Percentiles rank a stretch among this genome's conserved stretches.
phyloP scores from a whole-genome alignment of 2,329 filamentous ascomycete species.

The Lachnum nothofagi region DNA sequence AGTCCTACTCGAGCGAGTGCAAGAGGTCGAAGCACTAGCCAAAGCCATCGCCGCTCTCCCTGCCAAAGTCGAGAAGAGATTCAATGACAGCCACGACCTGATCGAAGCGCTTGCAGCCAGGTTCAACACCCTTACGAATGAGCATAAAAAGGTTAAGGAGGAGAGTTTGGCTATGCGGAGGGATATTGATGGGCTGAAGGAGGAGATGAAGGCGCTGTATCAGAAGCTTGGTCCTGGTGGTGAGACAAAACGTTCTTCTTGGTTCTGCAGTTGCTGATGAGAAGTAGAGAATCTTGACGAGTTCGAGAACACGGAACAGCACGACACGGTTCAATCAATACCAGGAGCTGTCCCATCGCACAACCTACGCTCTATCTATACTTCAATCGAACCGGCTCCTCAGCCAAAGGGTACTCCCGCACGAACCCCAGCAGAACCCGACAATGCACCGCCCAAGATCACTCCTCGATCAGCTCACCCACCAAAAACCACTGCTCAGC shows the following conservation, averaged over 20 bases:
- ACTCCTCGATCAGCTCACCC: too few relatives aligned
- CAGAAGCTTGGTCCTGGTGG: background rate
- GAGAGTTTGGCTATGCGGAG: background rate
- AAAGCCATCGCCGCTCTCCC: constrained; percentile 4
- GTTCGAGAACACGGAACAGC: too few relatives aligned
- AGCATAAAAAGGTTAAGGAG: background rate
- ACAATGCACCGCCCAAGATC: too few relatives aligned
- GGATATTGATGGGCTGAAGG: background rate
- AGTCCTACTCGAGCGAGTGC: constrained; percentile 17
- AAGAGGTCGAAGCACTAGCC: constrained; percentile 11
- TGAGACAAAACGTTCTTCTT: too few relatives aligned
- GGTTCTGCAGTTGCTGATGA: too few relatives aligned
- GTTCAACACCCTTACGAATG: background rate
- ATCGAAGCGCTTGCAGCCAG: background rate
- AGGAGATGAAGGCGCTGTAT: background rate
- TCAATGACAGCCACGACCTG: constrained; percentile 9
- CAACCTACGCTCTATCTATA: too few relatives aligned
- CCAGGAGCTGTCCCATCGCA: too few relatives aligned
- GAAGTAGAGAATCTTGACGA: too few relatives aligned
- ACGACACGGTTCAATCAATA: too few relatives aligned
- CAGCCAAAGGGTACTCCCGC: too few relatives aligned
- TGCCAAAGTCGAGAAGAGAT: constrained; percentile 3
- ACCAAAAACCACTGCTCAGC: background rate
- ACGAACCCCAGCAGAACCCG: too few relatives aligned
- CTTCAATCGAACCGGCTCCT: too few relatives aligned